Evolutionary conservation across 106 monocot genomes (phyloP).

Genomic region (Dioscorea alata): DNA sequence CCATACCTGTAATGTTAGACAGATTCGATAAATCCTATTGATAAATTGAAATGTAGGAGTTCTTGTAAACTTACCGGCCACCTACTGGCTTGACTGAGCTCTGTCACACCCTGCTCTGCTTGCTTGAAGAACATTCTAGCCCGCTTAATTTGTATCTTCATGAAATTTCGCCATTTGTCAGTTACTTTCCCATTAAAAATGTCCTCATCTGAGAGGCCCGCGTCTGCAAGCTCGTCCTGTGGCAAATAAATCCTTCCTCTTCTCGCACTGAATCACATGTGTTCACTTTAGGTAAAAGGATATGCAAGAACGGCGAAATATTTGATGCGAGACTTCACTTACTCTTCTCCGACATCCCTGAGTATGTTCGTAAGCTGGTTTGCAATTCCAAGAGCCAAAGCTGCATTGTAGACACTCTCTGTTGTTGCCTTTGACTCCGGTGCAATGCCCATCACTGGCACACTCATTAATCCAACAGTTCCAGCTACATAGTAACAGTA

Average conservation of each 20-base stretch:
- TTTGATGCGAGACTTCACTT: neutral
- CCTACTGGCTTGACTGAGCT: constrained; percentile 34
- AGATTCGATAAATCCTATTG: neutral
- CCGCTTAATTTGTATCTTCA: constrained; percentile 32
- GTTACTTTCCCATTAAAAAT: constrained; percentile 25
- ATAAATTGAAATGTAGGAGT: neutral
- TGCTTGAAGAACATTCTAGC: constrained; percentile 32
- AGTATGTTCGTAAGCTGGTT: constrained; percentile 41
- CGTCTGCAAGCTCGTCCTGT: constrained; percentile 26
- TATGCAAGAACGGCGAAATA: too few species aligned
- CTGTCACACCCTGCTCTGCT: constrained; percentile 25
- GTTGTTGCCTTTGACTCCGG: constrained; percentile 19
- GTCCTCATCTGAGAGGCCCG: constrained; percentile 31
- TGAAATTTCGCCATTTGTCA: constrained; percentile 31
- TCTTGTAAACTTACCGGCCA: constrained; percentile 22
- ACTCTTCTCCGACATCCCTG: constrained; percentile 45
- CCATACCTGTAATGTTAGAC: constrained; percentile 29
- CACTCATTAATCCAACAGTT: constrained; percentile 38
- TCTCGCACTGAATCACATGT: constrained; percentile 15
- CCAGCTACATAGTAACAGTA: constrained; percentile 44
- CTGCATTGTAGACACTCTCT: constrained; percentile 17
- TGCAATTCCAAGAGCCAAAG: constrained; percentile 26
- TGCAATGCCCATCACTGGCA: constrained; percentile 39
- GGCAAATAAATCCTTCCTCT: constrained; percentile 41
- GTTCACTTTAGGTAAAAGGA: neutral